Percentiles rank a stretch among this genome's conserved stretches.
Conservation (phyloP, 2,329 filamentous ascomycete species). For the Aaosphaeria pasadenensis region DNA sequence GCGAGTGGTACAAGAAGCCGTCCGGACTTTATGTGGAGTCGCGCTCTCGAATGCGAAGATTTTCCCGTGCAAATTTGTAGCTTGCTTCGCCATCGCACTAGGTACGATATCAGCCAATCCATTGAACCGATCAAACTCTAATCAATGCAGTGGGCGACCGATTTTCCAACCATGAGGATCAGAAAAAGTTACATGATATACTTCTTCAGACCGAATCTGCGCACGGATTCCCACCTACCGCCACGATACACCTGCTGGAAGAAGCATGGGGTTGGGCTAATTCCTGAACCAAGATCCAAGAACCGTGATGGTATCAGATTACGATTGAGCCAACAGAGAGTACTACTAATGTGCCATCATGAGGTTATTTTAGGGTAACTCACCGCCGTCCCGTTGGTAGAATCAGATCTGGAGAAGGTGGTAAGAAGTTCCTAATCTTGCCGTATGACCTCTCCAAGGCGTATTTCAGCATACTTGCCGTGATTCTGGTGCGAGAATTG, state of each 20-base stretch:
- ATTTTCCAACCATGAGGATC: slow-evolving; percentile 27
- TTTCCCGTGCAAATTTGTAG: slow-evolving; percentile 35
- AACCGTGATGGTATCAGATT: too few species aligned
- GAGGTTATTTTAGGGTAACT: too few species aligned
- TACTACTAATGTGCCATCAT: too few species aligned
- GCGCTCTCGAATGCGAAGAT: slow-evolving; percentile 31
- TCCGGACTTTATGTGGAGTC: slow-evolving; percentile 33
- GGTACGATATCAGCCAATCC: slow-evolving; percentile 14
- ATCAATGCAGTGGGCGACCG: slow-evolving; percentile 29
- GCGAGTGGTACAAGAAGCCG: slow-evolving; percentile 30
- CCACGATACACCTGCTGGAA: slow-evolving; percentile 29
- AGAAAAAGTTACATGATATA: slow-evolving; percentile 26
- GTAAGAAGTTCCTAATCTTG: too few species aligned
- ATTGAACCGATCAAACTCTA: slow-evolving; percentile 1
- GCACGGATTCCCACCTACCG: slow-evolving; percentile 34
- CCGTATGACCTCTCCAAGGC: too few species aligned
- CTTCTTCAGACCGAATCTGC: slow-evolving; percentile 18
- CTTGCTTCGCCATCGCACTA: slow-evolving; percentile 34
- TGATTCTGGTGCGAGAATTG: too few species aligned
- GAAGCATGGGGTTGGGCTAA: slow-evolving; percentile 33
- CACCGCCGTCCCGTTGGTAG: too few species aligned
- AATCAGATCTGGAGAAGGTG: too few species aligned
- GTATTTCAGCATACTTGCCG: too few species aligned
- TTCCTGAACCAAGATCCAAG: too few species aligned
- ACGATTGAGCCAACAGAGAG: too few species aligned